phyloP scores from a whole-genome alignment of 768 basidiomycete species.

The Suillus lakei region DNA sequence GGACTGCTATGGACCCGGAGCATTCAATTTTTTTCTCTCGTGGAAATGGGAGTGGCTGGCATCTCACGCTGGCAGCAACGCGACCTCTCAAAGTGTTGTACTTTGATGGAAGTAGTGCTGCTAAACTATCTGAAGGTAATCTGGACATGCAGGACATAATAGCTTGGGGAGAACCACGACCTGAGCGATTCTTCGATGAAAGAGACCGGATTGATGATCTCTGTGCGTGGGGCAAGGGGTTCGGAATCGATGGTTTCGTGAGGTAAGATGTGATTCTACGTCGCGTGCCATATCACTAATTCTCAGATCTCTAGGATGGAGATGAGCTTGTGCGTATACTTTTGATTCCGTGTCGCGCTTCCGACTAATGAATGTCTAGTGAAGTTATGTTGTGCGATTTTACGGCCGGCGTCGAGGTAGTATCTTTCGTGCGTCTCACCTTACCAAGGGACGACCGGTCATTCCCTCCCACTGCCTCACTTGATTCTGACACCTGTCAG shows the following conservation, averaged over 20 bases:
- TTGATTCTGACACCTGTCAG: background rate
- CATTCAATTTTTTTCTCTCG: conserved; percentile 43
- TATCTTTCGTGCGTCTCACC: conserved; percentile 30
- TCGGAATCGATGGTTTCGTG: conserved; percentile 40
- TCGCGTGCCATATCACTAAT: background rate
- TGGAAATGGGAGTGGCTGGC: conserved; percentile 21
- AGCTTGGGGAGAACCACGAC: conserved; percentile 30
- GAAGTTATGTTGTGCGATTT: conserved; percentile 44
- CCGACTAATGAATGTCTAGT: conserved; percentile 19
- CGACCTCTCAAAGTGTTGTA: conserved; percentile 37
- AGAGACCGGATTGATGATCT: conserved; percentile 29
- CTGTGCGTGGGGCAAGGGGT: conserved; percentile 38
- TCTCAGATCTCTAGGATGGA: conserved; percentile 22
- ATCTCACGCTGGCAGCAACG: conserved; percentile 32
- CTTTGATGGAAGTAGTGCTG: conserved; percentile 37
- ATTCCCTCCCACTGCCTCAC: background rate
- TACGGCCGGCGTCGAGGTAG: conserved; percentile 28
- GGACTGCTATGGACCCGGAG: conserved; percentile 42
- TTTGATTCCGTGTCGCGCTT: background rate
- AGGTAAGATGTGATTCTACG: conserved; percentile 16
- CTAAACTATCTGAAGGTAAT: conserved; percentile 34
- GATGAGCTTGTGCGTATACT: conserved; percentile 35
- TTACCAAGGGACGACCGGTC: conserved; percentile 15
- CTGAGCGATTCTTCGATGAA: conserved; percentile 26
- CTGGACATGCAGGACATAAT: conserved; percentile 43